Base-by-base conservation (phyloP, 176 grass and related monocot genomes). In the Oryza glaberrima region DNA sequence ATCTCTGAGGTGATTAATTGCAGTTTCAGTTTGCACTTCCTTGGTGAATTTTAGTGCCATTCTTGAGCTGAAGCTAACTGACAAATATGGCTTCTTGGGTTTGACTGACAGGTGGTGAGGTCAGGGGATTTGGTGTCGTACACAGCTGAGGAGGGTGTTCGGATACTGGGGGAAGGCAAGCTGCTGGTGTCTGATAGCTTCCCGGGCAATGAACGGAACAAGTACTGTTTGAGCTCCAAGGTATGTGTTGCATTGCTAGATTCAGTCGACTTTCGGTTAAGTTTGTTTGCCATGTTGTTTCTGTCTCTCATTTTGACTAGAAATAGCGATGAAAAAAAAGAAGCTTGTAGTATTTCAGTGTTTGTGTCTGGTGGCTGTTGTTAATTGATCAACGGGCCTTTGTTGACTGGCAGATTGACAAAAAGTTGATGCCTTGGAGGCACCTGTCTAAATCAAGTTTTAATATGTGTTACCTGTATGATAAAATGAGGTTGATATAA, bases 181-280 rank as follows among this genome's bases (percentile, higher is more conserved):
- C 75, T 98, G 16, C 87, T 99, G 46, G 90, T 96, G 36, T 99
- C 93, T 17, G 96, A 98, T 83, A 98, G 96, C 86, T 99, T 99
- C 70, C 93, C 96, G 3, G 96, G 96, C 30, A 98, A 98, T 79
- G 96, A 98, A 40, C 89, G 96, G 34, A 98, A 67, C 89, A 98
- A 98, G 73, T 98, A 98, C 65, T 98, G 96, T 63, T 84, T 98
- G 64, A 90, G 86, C 85, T 98, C 96, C 77, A 98, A 98, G 96
- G 96, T 98, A 90, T 81, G 73, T 5, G 45, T 49, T 63, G 9
- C 47, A 43, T 38, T 69, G 9, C 30, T 60, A 23, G 20, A 36
- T 56, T 36, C 69, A 68, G 46, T 14, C 11, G 46, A 48, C 46
- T 49, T 47, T 49, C 47, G 3, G 3, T 75, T 82, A 65, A 11